Percentiles rank a stretch among this genome's conserved stretches.
These are phyloP conservation scores for Hypericum perforatum DNA, from an alignment of 345 rosid species.

Conservation along the genomic window DNA sequence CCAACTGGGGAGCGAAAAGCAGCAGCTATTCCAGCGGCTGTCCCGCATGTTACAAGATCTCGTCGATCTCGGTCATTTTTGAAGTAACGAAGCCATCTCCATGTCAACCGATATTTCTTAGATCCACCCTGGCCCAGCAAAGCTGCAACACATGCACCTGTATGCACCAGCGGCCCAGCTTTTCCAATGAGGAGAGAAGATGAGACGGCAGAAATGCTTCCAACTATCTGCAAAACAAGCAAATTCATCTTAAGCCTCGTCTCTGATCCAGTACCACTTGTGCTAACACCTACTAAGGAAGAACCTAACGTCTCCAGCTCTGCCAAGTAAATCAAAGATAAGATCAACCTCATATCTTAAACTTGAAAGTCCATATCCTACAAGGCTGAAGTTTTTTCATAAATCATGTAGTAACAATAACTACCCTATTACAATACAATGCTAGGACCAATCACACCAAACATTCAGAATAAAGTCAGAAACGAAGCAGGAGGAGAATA, in stretches of 20 bases:
- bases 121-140: slow-evolving; percentile 89
- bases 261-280: no score
- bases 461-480: no score
- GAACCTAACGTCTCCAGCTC: no score
- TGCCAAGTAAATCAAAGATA: no score
- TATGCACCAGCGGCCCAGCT: slow-evolving; percentile 96
- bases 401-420: no score
- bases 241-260: neutral
- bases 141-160: slow-evolving; percentile 89
- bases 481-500: no score
- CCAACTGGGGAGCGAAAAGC: slow-evolving; percentile 93
- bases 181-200: slow-evolving; percentile 84
- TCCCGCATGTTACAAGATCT: slow-evolving; percentile 89
- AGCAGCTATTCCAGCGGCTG: slow-evolving; percentile 95
- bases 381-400: no score
- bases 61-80: slow-evolving; percentile 80
- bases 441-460: no score
- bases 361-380: no score
- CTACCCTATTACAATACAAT: neutral
- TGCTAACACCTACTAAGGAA: no score
- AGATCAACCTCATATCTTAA: no score
- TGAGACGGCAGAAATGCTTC: slow-evolving; percentile 81
- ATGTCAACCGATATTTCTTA: slow-evolving; percentile 56
- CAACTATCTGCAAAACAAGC: slow-evolving; percentile 46
- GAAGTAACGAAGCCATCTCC: slow-evolving; percentile 76